These are phyloP conservation scores for Podospora anserina DNA, from an alignment of 495 filamentous ascomycete genomes.

Conservation along the genomic window DNA sequence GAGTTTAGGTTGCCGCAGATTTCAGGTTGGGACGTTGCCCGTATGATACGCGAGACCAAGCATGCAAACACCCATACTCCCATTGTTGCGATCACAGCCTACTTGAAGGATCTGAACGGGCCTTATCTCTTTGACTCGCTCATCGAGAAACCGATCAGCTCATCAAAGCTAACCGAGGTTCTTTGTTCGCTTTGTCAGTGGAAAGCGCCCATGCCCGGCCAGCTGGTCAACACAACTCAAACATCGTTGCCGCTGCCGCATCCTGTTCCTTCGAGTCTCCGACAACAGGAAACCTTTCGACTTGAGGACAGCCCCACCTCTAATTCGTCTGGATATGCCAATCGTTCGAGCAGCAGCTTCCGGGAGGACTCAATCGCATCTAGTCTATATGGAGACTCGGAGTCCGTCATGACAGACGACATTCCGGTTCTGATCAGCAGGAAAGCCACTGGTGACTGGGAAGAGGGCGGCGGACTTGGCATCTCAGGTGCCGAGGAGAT, in stretches of 20 bases:
- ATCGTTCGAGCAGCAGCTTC: constrained; percentile 66
- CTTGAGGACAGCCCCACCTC: constrained; percentile 83
- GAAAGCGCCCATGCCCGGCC: constrained; percentile 67
- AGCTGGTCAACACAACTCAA: constrained; percentile 34
- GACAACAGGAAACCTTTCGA: constrained; percentile 57
- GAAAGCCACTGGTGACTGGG: constrained; percentile 69
- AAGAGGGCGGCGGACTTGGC: constrained; percentile 63
- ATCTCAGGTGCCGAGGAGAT: constrained; percentile 56
- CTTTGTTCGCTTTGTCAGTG: constrained; percentile 84
- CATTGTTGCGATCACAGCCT: constrained; percentile 95
- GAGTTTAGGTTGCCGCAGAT: constrained; percentile 93
- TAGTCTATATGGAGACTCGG: constrained; percentile 79
- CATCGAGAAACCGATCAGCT: constrained; percentile 92
- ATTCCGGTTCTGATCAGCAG: constrained; percentile 70
- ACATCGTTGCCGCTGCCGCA: constrained; percentile 42
- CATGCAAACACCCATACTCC: constrained; percentile 93
- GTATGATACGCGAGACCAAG: constrained; percentile 94
- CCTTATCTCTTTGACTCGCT: constrained; percentile 92
- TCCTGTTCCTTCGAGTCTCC: constrained; percentile 59
- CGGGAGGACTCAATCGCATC: constrained; percentile 82
- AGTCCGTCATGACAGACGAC: constrained; percentile 75
- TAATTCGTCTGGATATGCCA: constrained; percentile 70
- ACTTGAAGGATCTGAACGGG: constrained; percentile 90
- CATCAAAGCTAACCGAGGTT: constrained; percentile 81
- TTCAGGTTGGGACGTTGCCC: constrained; percentile 89